A percentile compares a stretch with the other conserved stretches of the same genome.
Conservation (phyloP, 306 rosid species). For the Trifolium subterraneum region DNA sequence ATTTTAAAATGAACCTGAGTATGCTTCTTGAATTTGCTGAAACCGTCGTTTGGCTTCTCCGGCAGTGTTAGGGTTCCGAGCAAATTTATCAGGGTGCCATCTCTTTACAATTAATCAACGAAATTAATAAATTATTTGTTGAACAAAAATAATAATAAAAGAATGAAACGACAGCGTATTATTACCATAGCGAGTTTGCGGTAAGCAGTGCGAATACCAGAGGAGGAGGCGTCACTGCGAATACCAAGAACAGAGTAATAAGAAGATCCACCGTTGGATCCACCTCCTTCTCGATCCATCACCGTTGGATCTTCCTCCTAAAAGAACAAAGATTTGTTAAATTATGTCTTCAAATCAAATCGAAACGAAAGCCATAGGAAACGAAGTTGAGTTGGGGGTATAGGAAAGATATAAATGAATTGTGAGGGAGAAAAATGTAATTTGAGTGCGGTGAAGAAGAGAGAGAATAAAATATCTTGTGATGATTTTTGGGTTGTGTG, state of each 20-base stretch:
- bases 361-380: neutral
- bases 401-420: constrained; percentile 8
- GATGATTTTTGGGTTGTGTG: neutral
- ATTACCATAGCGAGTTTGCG: constrained; percentile 90
- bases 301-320: neutral
- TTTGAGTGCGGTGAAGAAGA: neutral
- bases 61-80: constrained; percentile 58
- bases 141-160: neutral
- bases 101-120: constrained; percentile 48
- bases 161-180: constrained; percentile 23
- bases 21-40: constrained; percentile 96
- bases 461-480: constrained; percentile 61
- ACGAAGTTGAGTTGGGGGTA: neutral
- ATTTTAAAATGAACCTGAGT: constrained; percentile 47
- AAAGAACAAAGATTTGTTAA: neutral
- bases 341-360: neutral
- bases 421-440: neutral
- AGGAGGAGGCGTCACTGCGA: constrained; percentile 81
- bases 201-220: constrained; percentile 87
- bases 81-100: constrained; percentile 93
- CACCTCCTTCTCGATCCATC: constrained; percentile 88
- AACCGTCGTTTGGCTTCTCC: constrained; percentile 87
- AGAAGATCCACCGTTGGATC: constrained; percentile 80
- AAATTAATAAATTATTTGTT: neutral
- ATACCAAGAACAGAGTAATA: constrained; percentile 87